Conservation (phyloP, 345 rosid genomes). For the Toxicodendron radicans region DNA sequence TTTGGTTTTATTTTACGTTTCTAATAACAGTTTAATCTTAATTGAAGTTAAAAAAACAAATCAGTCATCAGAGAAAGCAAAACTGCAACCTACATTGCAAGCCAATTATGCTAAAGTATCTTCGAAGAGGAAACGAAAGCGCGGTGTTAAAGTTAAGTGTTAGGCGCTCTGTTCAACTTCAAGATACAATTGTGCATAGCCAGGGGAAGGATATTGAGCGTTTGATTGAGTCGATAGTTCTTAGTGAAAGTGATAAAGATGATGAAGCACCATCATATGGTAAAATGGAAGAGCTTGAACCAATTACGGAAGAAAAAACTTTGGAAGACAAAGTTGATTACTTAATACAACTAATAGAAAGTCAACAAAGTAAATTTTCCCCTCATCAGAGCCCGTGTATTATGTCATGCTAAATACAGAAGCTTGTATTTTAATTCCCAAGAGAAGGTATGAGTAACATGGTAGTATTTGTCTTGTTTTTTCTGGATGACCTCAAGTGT, state of each 20-base stretch:
- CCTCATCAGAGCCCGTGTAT: constrained; percentile 8
- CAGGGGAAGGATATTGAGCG: constrained; percentile 23
- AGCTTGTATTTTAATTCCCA: constrained; percentile 50
- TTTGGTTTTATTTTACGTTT: not conserved
- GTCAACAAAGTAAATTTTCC: constrained; percentile 16
- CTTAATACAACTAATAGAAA: constrained; percentile 22
- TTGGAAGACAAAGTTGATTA: constrained; percentile 35
- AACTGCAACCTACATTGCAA: constrained; percentile 6
- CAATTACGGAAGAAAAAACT: constrained; percentile 7
- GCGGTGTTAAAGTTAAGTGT: not conserved
- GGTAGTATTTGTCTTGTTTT: not conserved
- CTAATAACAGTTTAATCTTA: not conserved
- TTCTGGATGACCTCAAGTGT: no score
- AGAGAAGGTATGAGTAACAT: constrained; percentile 40
- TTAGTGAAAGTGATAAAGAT: constrained; percentile 38
- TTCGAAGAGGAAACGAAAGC: constrained; percentile 14
- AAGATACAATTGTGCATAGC: constrained; percentile 14
- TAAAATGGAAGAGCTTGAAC: constrained; percentile 22
- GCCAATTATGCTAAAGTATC: constrained; percentile 1
- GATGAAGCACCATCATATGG: constrained; percentile 20
- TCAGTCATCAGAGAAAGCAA: constrained; percentile 12
- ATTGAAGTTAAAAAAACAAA: constrained; percentile 17
- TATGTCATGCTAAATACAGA: constrained; percentile 22
- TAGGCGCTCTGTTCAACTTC: constrained; percentile 47
- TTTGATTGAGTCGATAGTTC: constrained; percentile 29